Conservation (phyloP, 2,329 filamentous ascomycete genomes). For the Bertia moriformis region DNA sequence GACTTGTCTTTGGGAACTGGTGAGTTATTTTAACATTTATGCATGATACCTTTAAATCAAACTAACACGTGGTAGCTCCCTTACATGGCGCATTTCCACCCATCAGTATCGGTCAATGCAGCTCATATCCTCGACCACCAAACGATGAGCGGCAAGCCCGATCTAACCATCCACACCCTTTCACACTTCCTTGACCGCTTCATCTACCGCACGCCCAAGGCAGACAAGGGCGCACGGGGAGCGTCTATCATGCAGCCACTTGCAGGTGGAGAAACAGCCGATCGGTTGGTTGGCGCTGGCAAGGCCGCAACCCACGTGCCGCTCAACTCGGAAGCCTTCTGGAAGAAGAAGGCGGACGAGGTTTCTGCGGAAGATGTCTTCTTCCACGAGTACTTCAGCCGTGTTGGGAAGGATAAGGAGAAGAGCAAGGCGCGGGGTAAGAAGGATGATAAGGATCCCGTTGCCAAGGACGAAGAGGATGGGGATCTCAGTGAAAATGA, state of each 20-base stretch:
- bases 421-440: slow-evolving; percentile 28
- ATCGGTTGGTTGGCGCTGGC: slow-evolving; percentile 1
- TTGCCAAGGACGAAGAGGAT: slow-evolving; percentile 4
- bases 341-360: slow-evolving; percentile 76
- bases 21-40: slow-evolving; percentile 29
- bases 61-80: slow-evolving; percentile 14
- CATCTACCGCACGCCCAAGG: slow-evolving; percentile 88
- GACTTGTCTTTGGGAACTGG: slow-evolving; percentile 84
- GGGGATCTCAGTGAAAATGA: slow-evolving; percentile 5
- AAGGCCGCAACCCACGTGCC: slow-evolving; percentile 23
- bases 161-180: slow-evolving; percentile 76
- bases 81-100: slow-evolving; percentile 73
- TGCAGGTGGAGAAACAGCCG: slow-evolving; percentile 32
- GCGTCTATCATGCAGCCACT: slow-evolving; percentile 95
- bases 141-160: slow-evolving; percentile 50
- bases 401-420: slow-evolving; percentile 47
- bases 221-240: slow-evolving; percentile 52
- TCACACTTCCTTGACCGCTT: slow-evolving; percentile 96
- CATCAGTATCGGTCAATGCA: slow-evolving; percentile 77
- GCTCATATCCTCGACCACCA: slow-evolving; percentile 44
- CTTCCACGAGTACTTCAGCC: slow-evolving; percentile 93
- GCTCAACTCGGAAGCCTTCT: slow-evolving; percentile 81
- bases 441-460: slow-evolving; percentile 11
- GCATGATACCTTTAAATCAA: neutral
- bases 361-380: slow-evolving; percentile 87